phyloP scores from a whole-genome alignment of 257 asterid genomes.

The Solanum tacnaense region DNA sequence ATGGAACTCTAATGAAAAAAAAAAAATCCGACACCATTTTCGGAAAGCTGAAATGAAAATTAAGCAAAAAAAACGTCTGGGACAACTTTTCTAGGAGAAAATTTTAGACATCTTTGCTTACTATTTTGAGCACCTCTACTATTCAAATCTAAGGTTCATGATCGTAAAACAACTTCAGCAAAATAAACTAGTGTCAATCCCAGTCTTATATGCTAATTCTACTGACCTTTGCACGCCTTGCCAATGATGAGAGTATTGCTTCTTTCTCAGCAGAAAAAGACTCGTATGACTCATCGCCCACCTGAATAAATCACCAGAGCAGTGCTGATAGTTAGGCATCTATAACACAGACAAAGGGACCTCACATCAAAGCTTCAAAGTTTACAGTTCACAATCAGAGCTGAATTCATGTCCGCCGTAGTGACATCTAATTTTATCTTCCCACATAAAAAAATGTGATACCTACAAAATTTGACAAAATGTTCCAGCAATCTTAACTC shows the following conservation, averaged over 20 bases:
- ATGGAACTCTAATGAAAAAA: background rate
- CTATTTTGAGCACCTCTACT: background rate
- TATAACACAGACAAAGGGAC: background rate
- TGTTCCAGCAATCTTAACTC: background rate
- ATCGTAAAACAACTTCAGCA: background rate
- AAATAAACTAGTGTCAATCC: background rate
- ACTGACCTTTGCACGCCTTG: slow-evolving; percentile 88
- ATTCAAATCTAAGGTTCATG: background rate
- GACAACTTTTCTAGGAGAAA: background rate
- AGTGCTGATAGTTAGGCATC: background rate
- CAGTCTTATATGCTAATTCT: background rate
- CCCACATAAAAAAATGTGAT: background rate
- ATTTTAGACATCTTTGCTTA: background rate
- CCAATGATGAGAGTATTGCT: slow-evolving; percentile 72
- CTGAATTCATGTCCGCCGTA: background rate
- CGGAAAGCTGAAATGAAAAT: background rate
- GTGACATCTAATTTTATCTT: background rate
- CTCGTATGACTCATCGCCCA: slow-evolving; percentile 87
- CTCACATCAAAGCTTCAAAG: background rate
- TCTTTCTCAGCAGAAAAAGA: slow-evolving; percentile 71
- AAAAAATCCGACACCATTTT: background rate
- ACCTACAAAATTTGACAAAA: background rate
- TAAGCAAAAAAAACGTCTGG: accelerated
- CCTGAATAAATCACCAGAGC: slow-evolving; percentile 28
- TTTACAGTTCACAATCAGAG: background rate